Conservation (phyloP, 2,329 filamentous ascomycete species). For the Parascedosporium putredinis region DNA sequence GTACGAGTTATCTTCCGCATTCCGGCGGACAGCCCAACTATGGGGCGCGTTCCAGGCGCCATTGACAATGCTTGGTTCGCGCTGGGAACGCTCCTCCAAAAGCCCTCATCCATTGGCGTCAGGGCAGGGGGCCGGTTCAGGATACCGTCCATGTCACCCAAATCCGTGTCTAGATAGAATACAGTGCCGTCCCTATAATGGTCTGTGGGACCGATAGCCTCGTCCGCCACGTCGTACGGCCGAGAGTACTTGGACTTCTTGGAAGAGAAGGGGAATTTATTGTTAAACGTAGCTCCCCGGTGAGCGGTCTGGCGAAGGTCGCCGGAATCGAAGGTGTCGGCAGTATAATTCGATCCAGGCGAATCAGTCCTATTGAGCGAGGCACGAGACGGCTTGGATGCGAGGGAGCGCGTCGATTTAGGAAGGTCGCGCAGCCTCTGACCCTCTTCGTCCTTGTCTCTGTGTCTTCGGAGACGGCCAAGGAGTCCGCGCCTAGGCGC, state of each 20-base stretch:
- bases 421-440: conserved; percentile 36
- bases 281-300: conserved; percentile 43
- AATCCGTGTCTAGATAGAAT: conserved; percentile 76
- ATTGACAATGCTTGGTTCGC: neutral
- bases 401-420: conserved; percentile 42
- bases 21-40: conserved; percentile 84
- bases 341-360: conserved; percentile 13
- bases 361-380: conserved; percentile 18
- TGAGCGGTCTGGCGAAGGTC: conserved; percentile 17
- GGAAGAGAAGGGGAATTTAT: conserved; percentile 48
- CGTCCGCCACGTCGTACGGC: conserved; percentile 42
- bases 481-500: conserved; percentile 42
- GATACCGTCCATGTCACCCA: conserved; percentile 87
- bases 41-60: conserved; percentile 80
- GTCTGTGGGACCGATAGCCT: conserved; percentile 50
- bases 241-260: conserved; percentile 42
- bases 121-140: conserved; percentile 60
- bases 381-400: conserved; percentile 34
- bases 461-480: conserved; percentile 39
- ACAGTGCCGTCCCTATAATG: conserved; percentile 48
- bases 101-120: conserved; percentile 56
- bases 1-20: conserved; percentile 52
- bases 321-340: conserved; percentile 19
- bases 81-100: conserved; percentile 21
- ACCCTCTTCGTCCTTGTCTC: conserved; percentile 42